Evolutionary conservation across 257 asterid genomes (phyloP).

Genomic region (Gentiana dahurica): DNA sequence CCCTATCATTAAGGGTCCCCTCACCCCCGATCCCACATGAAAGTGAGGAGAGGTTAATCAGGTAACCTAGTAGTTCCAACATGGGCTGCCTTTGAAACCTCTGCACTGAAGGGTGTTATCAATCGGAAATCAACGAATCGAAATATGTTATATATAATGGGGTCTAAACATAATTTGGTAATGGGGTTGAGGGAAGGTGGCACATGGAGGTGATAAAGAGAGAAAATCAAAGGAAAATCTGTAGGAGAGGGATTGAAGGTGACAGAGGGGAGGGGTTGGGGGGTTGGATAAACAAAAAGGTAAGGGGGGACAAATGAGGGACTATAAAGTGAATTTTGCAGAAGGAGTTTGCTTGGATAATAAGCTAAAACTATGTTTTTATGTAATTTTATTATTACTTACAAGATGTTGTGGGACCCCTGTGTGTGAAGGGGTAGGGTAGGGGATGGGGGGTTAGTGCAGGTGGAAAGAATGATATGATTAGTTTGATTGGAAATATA

Average conservation of each 20-base stretch:
- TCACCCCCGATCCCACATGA: too few species aligned
- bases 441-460: background rate
- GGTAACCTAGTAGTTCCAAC: too few species aligned
- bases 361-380: conserved; percentile 43
- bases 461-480: conserved; percentile 4
- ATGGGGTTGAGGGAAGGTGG: conserved; percentile 4
- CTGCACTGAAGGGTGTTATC: too few species aligned
- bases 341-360: conserved; percentile 62
- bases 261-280: conserved; percentile 48
- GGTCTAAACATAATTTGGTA: background rate
- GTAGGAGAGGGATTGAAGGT: conserved; percentile 84
- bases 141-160: too few species aligned
- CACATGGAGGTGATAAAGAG: conserved; percentile 57
- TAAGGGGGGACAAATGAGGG: conserved; percentile 78
- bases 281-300: conserved; percentile 57
- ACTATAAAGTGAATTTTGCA: conserved; percentile 36
- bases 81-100: too few species aligned
- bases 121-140: too few species aligned
- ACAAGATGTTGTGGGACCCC: background rate
- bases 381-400: conserved; percentile 15
- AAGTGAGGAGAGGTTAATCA: too few species aligned
- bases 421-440: too few species aligned
- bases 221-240: conserved; percentile 68
- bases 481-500: conserved; percentile 8
- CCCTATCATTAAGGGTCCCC: too few species aligned